Percentiles rank a stretch among this genome's conserved stretches.
Evolutionary conservation across 768 basidiomycete species (phyloP).

Genomic region (Podaxis rugospora): DNA sequence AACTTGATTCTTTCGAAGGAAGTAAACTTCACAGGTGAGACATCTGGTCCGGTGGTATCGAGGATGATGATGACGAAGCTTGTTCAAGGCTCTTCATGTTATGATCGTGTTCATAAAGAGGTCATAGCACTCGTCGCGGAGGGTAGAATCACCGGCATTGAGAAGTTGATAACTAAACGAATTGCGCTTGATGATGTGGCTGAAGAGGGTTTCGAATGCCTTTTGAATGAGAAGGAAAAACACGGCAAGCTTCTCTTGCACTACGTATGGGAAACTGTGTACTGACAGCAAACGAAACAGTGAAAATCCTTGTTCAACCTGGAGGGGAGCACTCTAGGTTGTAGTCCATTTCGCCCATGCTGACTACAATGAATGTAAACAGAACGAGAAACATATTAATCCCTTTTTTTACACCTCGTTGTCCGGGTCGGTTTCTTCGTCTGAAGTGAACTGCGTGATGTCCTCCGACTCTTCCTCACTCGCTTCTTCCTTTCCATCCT

Average conservation of each 20-base stretch:
- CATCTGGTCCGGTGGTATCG: neutral
- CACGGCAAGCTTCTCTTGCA: slow-evolving; percentile 28
- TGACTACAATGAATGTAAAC: too few species aligned
- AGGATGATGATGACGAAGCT: neutral
- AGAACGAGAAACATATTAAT: too few species aligned
- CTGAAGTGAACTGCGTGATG: too few species aligned
- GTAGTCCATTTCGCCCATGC: too few species aligned
- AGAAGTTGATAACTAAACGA: slow-evolving; percentile 37
- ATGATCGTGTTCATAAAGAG: slow-evolving; percentile 34
- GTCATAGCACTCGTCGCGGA: slow-evolving; percentile 33
- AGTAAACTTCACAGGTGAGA: slow-evolving; percentile 31
- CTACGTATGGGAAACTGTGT: too few species aligned
- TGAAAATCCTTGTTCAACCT: slow-evolving; percentile 35
- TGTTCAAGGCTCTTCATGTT: slow-evolving; percentile 30
- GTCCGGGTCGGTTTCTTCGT: too few species aligned
- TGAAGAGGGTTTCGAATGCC: slow-evolving; percentile 34
- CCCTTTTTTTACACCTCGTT: too few species aligned
- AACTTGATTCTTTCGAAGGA: slow-evolving; percentile 33
- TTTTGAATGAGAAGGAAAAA: slow-evolving; percentile 34
- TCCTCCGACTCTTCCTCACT: too few species aligned
- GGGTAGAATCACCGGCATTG: slow-evolving; percentile 34
- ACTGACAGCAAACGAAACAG: slow-evolving; percentile 12
- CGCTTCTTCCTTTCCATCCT: too few species aligned
- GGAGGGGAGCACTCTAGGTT: neutral
- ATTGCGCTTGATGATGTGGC: slow-evolving; percentile 39